Base-by-base conservation (phyloP, 805 yeast genomes). In the Pichia gijzeniarum region DNA sequence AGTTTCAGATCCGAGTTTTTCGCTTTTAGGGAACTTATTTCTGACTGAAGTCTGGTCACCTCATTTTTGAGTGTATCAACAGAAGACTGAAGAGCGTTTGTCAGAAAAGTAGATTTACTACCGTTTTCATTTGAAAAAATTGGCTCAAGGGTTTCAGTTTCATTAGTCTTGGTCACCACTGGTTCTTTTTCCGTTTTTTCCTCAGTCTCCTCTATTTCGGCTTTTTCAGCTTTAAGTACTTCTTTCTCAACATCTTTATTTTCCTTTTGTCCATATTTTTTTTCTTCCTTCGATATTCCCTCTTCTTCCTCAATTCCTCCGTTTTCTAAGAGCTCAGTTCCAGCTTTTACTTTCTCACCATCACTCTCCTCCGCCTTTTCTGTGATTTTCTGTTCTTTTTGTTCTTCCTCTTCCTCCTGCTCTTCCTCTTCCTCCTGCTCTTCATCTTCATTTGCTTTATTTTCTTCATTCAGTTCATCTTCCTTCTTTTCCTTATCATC, bases 31-130 rank as follows among this genome's bases (percentile, higher is more conserved):
- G 38, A 44, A 9, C 41, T 42, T 7, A 54, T 30, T 27, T 50
- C 47, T 1, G 14, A 25, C 13, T 41, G 38, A 4, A 56, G 41
- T 14, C 45, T 47, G 22, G 50, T 53, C 20, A 69, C 49, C 42
- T 69, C 58, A 6, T 53, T 50, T 20, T 55, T 54, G 7, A 76
- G 55, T n/a, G 58, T 53, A 5, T 52, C 55, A 14, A 71, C 59
- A 36, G 68, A 68, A 10, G 63, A 53, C 44, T 65, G 60, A 25
- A 68, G 58, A 27, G 60, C 55, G 5, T 50, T 48, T 7, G 51
- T 41, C n/a, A 60, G 41, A 21, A 58, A 60, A 3, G 53, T 44
- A 0, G 64, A 59, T 38, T 55, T 55, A n/a, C 35, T 48, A 3
- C 51, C 40, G 5, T 22, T 17, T 4, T 45, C 45, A 5, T 52